Conservation (phyloP, 257 asterid genomes). For the Capsicum baccatum region DNA sequence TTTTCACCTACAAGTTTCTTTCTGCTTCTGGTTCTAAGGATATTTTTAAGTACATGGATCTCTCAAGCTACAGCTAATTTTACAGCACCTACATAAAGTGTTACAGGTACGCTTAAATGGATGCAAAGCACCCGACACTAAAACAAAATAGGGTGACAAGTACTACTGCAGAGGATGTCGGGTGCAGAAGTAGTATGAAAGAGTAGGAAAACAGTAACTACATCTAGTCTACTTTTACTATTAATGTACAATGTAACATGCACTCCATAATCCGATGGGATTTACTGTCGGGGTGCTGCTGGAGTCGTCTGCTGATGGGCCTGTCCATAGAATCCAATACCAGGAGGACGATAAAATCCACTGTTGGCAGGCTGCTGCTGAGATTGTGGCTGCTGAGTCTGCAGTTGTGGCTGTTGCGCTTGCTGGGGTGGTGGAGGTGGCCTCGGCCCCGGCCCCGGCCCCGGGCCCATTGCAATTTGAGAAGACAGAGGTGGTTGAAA, state of each 20-base stretch:
- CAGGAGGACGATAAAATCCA: conserved; percentile 74
- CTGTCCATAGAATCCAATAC: conserved; percentile 84
- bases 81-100: conserved; percentile 26
- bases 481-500: conserved; percentile 50
- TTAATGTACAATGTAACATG: conserved; percentile 48
- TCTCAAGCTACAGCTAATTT: conserved; percentile 21
- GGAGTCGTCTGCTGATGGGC: conserved; percentile 84
- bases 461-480: conserved; percentile 49
- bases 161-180: background rate
- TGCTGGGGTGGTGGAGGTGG: conserved; percentile 49
- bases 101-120: conserved; percentile 25
- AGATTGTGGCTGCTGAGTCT: conserved; percentile 37
- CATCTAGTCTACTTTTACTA: conserved; percentile 35
- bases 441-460: conserved; percentile 60
- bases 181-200: conserved; percentile 14
- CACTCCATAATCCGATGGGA: conserved; percentile 30
- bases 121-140: conserved; percentile 25
- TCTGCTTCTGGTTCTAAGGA: background rate
- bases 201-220: background rate
- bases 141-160: background rate
- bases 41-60: conserved; percentile 17
- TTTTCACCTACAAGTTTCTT: conserved; percentile 9
- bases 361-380: conserved; percentile 49
- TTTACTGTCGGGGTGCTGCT: conserved; percentile 82
- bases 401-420: conserved; percentile 43